Conservation (phyloP, 768 basidiomycete species). For the Amanita fuliginea region DNA sequence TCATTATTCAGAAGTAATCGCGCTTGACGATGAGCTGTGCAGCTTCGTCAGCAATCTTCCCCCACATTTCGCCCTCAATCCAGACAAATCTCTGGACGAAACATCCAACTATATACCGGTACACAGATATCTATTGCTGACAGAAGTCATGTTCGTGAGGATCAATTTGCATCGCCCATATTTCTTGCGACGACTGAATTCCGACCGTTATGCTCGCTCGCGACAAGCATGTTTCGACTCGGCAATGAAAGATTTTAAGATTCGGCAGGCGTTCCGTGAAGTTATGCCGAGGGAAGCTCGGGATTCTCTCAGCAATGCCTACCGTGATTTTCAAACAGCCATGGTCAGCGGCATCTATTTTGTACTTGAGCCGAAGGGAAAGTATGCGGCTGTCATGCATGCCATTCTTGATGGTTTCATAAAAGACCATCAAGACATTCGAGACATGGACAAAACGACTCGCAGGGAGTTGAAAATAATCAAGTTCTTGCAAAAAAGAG, state of each 20-base stretch:
- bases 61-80: constrained; percentile 63
- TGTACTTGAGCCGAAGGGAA: constrained; percentile 65
- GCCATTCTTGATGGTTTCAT: constrained; percentile 71
- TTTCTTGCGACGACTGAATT: constrained; percentile 65
- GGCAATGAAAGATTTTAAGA: constrained; percentile 76
- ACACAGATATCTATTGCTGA: constrained; percentile 82
- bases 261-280: constrained; percentile 60
- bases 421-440: constrained; percentile 48
- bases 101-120: constrained; percentile 55
- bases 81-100: constrained; percentile 71
- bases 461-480: constrained; percentile 77
- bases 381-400: constrained; percentile 63
- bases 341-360: constrained; percentile 88
- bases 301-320: constrained; percentile 68
- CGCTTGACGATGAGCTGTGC: constrained; percentile 75
- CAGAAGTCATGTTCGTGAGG: constrained; percentile 81
- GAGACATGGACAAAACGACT: constrained; percentile 76
- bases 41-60: constrained; percentile 70
- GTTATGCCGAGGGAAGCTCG: constrained; percentile 50
- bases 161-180: constrained; percentile 84
- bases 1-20: constrained; percentile 75
- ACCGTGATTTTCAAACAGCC: constrained; percentile 80
- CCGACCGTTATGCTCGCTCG: constrained; percentile 74
- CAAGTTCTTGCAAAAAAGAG: constrained; percentile 66
- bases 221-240: constrained; percentile 85